Evolutionary conservation across 176 grass and related monocot genomes (phyloP), one percentile per base, ranked within the genome.

Genomic region (Hyparrhenia diplandra): DNA sequence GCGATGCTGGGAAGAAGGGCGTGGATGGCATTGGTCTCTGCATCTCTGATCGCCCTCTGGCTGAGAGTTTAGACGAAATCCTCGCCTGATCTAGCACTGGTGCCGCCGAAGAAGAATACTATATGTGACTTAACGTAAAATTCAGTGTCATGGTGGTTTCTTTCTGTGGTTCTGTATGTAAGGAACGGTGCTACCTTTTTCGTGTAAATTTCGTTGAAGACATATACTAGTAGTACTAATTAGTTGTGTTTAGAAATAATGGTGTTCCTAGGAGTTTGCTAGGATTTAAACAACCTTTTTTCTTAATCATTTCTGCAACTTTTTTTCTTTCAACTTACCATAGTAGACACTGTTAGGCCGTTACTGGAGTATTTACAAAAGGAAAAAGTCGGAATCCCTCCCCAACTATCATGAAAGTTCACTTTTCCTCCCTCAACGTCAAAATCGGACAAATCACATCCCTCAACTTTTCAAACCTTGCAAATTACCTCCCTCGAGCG

Each of bases 31-130:
- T 23, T 51, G 20, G 45, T 70, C 5, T 39, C 30, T 61, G 57
- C 71, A 8, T 76, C 31, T 52, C 25, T 84, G 65, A 84, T 76
- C 23, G 9, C 51, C 1, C 45, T 90, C 67, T 31, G 73, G 52
- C 71, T 84, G 29, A 81, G 35, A 71, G 4, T 79, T 78, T 20
- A 78, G n/a, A n/a, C n/a, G 59, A 21, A 12, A n/a, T 52, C 29
- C 10, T 43, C 37, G 37, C 61, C 75, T 29, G 5, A n/a, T n/a
- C n/a, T n/a, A 21, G 21, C 47, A 52, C 5, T 3, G 51, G 51
- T 55, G 51, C 51, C 51, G 20, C 51, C 20, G 0, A 10, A 55
- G 0, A 10, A 55, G 51, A 55, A n/a, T n/a, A 3, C 51, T 55
- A n/a, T 18, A 49, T 47, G 7, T 41, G 65, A 40, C 23, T 52